A percentile compares a stretch with the other conserved stretches of the same genome.
These are phyloP conservation scores for Plenodomus tracheiphilus DNA, from an alignment of 2,329 filamentous ascomycete species.

Conservation along the genomic window DNA sequence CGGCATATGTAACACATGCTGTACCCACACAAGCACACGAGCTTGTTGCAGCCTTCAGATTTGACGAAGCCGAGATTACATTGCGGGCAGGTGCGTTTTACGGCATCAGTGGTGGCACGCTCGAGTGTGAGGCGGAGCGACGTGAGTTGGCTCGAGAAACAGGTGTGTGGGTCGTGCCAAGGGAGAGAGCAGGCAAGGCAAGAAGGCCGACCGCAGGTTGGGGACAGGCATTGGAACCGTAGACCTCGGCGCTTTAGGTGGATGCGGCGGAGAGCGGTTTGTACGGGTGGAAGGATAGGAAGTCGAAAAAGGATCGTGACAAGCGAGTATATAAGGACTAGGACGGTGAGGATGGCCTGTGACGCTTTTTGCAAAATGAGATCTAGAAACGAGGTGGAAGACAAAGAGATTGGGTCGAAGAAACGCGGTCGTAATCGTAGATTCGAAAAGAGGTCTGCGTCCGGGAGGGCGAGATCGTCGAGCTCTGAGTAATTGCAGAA, in stretches of 20 bases:
- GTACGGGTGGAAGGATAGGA: conserved; percentile 51
- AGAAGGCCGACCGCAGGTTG: conserved; percentile 68
- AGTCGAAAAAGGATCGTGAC: conserved; percentile 25
- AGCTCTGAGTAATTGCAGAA: conserved; percentile 92
- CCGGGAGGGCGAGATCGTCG: conserved; percentile 55
- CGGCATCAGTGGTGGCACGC: conserved; percentile 86
- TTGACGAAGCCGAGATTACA: conserved; percentile 95
- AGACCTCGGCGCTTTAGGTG: conserved; percentile 72
- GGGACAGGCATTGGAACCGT: conserved; percentile 75
- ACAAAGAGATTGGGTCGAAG: conserved; percentile 26
- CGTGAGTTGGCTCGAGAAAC: conserved; percentile 76
- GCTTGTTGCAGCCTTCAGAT: conserved; percentile 91
- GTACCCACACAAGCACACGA: conserved; percentile 94
- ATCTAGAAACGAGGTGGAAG: conserved; percentile 34
- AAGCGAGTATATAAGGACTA: conserved; percentile 45
- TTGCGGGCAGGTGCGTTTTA: conserved; percentile 91
- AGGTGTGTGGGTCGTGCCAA: conserved; percentile 88
- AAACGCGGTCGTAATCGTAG: conserved; percentile 39
- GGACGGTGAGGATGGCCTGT: conserved; percentile 59
- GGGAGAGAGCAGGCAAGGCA: conserved; percentile 81
- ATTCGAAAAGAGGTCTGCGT: conserved; percentile 26
- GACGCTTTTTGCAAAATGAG: conserved; percentile 46
- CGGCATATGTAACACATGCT: conserved; percentile 98
- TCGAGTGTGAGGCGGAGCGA: conserved; percentile 86
- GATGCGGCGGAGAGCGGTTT: conserved; percentile 66